These are phyloP conservation scores for Yamadazyma atlantica DNA, from an alignment of 1,139 yeast genomes.

Conservation along the genomic window DNA sequence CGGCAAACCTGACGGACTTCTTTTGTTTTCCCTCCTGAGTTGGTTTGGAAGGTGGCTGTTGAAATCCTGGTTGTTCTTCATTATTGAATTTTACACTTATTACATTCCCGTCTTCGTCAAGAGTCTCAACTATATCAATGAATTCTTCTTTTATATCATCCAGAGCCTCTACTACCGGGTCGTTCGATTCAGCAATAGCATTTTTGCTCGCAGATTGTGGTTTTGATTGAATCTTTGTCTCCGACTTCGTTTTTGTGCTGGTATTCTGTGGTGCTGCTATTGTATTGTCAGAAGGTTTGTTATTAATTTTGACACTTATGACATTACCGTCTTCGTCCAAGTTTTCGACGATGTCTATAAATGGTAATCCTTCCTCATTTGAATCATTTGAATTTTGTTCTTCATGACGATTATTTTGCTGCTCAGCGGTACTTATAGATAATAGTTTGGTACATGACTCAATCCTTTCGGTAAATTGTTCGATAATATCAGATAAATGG, in stretches of 20 bases:
- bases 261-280: neutral
- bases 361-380: conserved; percentile 52
- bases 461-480: conserved; percentile 35
- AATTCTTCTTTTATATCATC: neutral
- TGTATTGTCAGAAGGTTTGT: conserved; percentile 2
- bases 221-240: neutral
- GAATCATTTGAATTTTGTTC: conserved; percentile 9
- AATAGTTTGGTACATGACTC: conserved; percentile 35
- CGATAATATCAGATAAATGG: conserved; percentile 17
- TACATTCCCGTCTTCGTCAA: conserved; percentile 79
- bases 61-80: neutral
- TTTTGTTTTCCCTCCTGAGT: conserved; percentile 12
- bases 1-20: conserved; percentile 4
- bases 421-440: conserved; percentile 28
- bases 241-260: neutral
- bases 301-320: conserved; percentile 20
- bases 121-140: conserved; percentile 30
- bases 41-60: neutral
- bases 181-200: neutral
- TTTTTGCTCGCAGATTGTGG: neutral
- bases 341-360: conserved; percentile 82
- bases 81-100: conserved; percentile 21
- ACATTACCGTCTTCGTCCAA: conserved; percentile 80
- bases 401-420: conserved; percentile 10
- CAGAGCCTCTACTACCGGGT: no score